Conservation (phyloP, 108 stramenopile species). For the Cylindrotheca fusiformis region DNA sequence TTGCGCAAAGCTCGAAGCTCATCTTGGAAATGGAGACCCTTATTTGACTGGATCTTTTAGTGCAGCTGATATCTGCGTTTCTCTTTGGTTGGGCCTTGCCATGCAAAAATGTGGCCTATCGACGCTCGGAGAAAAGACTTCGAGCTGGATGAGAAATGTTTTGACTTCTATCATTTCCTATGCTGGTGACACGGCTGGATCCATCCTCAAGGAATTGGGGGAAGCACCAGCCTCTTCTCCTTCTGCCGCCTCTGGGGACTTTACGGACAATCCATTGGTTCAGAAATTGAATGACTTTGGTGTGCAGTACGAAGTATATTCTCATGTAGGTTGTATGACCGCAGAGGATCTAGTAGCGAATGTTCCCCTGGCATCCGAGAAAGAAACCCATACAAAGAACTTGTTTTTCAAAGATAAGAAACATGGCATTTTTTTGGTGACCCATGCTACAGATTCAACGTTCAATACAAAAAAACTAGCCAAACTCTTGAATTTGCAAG, state of each 20-base stretch:
- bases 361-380: constrained; percentile 52
- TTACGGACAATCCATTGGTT: constrained; percentile 58
- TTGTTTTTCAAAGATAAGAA: constrained; percentile 91
- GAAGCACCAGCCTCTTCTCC: constrained; percentile 3
- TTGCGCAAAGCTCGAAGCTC: constrained; percentile 12
- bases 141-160: constrained; percentile 12
- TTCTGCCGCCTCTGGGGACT: constrained; percentile 23
- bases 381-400: constrained; percentile 87
- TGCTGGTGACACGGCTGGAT: neutral
- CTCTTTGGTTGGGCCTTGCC: constrained; percentile 25
- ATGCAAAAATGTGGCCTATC: constrained; percentile 12
- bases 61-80: constrained; percentile 39
- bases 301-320: constrained; percentile 57
- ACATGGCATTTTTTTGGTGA: constrained; percentile 81
- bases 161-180: constrained; percentile 16
- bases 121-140: constrained; percentile 4
- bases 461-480: constrained; percentile 85
- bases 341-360: constrained; percentile 80
- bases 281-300: constrained; percentile 50
- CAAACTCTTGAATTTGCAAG: constrained; percentile 73
- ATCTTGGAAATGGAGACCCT: neutral
- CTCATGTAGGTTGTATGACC: constrained; percentile 58
- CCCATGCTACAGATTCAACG: constrained; percentile 43
- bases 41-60: constrained; percentile 17
- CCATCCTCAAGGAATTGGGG: neutral